Evolutionary conservation across 2,329 filamentous ascomycete genomes (phyloP).

Genomic region (Pseudogymnoascus sp.): DNA sequence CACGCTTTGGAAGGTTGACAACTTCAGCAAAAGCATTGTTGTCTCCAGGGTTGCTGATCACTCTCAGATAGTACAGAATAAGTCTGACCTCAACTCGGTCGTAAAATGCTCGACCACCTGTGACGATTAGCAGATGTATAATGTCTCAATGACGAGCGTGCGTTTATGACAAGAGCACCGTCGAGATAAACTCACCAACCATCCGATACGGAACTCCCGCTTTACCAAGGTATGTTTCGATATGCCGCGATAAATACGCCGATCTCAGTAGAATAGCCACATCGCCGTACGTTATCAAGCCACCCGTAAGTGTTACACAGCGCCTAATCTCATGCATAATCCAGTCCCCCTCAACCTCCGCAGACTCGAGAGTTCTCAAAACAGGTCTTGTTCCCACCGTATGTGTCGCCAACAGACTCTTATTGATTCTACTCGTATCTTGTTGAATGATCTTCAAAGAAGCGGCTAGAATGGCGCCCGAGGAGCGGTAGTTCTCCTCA

Average conservation of each 20-base stretch:
- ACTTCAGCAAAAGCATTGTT: constrained; percentile 79
- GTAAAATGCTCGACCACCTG: constrained; percentile 74
- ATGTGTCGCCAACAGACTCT: constrained; percentile 73
- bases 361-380: constrained; percentile 62
- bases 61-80: constrained; percentile 77
- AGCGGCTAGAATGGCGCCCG: constrained; percentile 70
- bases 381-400: constrained; percentile 72
- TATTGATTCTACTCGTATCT: constrained; percentile 71
- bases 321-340: constrained; percentile 77
- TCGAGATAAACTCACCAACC: constrained; percentile 51
- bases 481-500: constrained; percentile 92
- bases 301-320: constrained; percentile 60
- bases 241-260: constrained; percentile 71
- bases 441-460: constrained; percentile 87
- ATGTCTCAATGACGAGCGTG: background rate
- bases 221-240: constrained; percentile 74
- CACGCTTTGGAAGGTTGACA: constrained; percentile 75
- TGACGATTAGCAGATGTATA: constrained; percentile 13
- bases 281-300: constrained; percentile 65
- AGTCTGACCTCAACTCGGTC: constrained; percentile 85
- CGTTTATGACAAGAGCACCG: background rate
- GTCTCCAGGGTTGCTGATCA: constrained; percentile 76
- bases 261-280: constrained; percentile 84
- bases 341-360: constrained; percentile 75
- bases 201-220: constrained; percentile 82